Conservation (phyloP, 495 filamentous ascomycete species). For the Rhizodiscina lignyota region DNA sequence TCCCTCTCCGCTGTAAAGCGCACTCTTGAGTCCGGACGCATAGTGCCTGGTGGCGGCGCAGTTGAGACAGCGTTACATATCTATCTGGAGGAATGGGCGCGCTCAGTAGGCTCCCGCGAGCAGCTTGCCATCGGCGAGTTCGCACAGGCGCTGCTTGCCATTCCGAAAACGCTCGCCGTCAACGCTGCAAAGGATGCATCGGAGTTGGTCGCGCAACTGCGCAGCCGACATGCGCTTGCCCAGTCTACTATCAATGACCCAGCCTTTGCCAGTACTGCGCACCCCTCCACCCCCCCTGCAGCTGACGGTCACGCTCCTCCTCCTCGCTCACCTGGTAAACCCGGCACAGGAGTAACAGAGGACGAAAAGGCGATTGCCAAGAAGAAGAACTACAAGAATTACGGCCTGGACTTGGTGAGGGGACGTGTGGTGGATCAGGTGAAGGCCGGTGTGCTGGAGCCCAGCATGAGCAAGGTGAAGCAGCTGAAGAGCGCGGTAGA, state of each 20-base stretch:
- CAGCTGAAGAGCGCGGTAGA: constrained; percentile 98
- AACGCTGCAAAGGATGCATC: constrained; percentile 95
- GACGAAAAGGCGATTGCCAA: constrained; percentile 77
- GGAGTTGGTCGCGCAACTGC: constrained; percentile 88
- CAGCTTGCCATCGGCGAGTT: constrained; percentile 98
- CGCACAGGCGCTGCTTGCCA: constrained; percentile 79
- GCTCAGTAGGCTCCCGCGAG: constrained; percentile 90
- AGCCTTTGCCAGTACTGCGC: constrained; percentile 34
- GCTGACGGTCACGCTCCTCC: constrained; percentile 2
- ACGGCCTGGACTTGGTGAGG: constrained; percentile 78
- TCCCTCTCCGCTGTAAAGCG: constrained; percentile 93
- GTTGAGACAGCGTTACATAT: constrained; percentile 99
- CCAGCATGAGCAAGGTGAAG: constrained; percentile 95
- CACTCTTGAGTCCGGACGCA: constrained; percentile 88
- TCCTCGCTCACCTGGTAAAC: background rate
- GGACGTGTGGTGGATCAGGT: constrained; percentile 86
- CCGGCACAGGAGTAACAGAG: constrained; percentile 30
- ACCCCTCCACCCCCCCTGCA: constrained; percentile 27
- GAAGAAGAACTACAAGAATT: constrained; percentile 96
- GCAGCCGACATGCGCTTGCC: constrained; percentile 83
- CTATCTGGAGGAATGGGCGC: constrained; percentile 98
- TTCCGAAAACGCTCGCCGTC: constrained; percentile 91
- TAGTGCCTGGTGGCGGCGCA: constrained; percentile 90
- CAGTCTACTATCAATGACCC: no score
- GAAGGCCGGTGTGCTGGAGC: constrained; percentile 90